Percentiles rank a stretch among this genome's conserved stretches.
Conservation (phyloP, 1,284 basidiomycete genomes). For the Ganoderma multipileum region DNA sequence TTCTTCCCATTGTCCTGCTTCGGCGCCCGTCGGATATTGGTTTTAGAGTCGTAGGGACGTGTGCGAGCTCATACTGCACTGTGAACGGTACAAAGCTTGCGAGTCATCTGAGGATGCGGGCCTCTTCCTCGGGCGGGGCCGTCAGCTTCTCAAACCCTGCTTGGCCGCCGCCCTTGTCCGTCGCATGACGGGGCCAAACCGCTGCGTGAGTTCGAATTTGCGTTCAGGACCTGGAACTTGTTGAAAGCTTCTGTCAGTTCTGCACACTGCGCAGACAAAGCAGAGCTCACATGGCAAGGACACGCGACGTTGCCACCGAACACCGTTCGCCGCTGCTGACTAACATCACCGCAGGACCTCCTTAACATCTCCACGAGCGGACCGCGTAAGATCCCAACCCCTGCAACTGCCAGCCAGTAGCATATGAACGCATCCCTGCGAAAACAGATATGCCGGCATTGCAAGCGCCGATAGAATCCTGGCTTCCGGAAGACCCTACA, state of each 20-base stretch:
- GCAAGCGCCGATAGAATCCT: not conserved
- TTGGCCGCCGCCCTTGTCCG: not conserved
- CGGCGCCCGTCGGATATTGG: not conserved
- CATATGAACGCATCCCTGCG: not conserved
- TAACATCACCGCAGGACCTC: not conserved
- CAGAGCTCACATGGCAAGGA: conserved; percentile 24
- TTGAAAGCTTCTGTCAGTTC: conserved; percentile 6
- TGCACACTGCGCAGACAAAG: conserved; percentile 5
- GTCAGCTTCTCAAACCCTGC: not conserved
- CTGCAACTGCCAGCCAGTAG: not conserved
- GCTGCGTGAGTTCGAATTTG: not conserved
- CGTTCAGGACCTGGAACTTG: not conserved
- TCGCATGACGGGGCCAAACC: not conserved
- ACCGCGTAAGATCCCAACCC: conserved; percentile 6
- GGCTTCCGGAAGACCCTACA: not conserved
- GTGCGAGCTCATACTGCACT: not conserved
- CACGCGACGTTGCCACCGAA: conserved; percentile 17
- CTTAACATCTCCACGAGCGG: not conserved
- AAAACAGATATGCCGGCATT: conserved; percentile 1
- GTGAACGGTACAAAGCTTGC: not conserved
- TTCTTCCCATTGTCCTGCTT: not conserved
- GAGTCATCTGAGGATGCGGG: not conserved
- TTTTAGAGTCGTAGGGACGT: not conserved
- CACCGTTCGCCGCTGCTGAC: not conserved
- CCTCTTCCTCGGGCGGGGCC: not conserved